A percentile compares a stretch with the other conserved stretches of the same genome.
Conservation (phyloP, 106 monocot species). For the Gastrodia elata region DNA sequence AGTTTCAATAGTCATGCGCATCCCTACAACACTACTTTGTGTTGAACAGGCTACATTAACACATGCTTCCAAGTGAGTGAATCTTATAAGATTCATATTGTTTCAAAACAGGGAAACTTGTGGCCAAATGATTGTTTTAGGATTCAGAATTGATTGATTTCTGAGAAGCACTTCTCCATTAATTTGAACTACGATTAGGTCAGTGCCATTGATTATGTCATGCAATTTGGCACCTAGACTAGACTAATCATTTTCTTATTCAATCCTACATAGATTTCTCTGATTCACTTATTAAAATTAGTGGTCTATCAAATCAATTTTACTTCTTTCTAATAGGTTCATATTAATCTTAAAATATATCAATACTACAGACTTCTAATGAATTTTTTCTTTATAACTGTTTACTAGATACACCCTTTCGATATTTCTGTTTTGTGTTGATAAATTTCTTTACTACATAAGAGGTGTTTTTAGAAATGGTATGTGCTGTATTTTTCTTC, state of each 20-base stretch:
- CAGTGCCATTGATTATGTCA: slow-evolving; percentile 34
- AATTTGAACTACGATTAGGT: slow-evolving; percentile 50
- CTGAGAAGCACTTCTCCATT: slow-evolving; percentile 39
- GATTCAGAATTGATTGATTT: slow-evolving; percentile 44
- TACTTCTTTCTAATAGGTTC: not conserved
- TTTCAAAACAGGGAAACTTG: slow-evolving; percentile 60
- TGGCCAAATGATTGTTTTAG: slow-evolving; percentile 40
- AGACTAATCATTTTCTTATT: slow-evolving; percentile 1
- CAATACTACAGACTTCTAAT: not conserved
- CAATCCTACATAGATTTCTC: not conserved
- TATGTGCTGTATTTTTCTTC: not conserved
- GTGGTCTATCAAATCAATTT: not conserved
- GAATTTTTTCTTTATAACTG: not conserved
- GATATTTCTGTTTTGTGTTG: not conserved
- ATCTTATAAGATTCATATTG: slow-evolving; percentile 51
- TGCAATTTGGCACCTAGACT: not conserved
- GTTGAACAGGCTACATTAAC: slow-evolving; percentile 14
- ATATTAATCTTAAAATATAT: not conserved
- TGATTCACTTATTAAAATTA: not conserved
- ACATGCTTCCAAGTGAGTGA: slow-evolving; percentile 11
- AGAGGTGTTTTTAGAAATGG: not conserved
- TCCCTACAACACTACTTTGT: slow-evolving; percentile 35
- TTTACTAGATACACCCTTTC: not conserved
- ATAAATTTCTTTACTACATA: not conserved
- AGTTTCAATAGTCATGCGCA: slow-evolving; percentile 35